Conservation (phyloP, 805 yeast species). For the Blastobotrys americana region DNA sequence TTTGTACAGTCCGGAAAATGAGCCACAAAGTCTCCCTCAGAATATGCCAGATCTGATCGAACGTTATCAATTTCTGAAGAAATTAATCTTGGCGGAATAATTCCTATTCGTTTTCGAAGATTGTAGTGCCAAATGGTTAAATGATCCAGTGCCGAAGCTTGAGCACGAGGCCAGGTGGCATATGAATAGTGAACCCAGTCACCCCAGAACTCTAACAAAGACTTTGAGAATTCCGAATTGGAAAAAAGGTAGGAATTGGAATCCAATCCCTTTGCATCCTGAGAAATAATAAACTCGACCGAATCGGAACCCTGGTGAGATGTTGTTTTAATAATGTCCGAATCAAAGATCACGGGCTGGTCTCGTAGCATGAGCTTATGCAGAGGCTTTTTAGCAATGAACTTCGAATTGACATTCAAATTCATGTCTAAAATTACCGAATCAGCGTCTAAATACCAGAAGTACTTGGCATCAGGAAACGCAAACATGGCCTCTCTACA, state of each 20-base stretch:
- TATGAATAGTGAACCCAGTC: slow-evolving; percentile 66
- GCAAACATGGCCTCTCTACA: slow-evolving; percentile 88
- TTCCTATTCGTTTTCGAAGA: slow-evolving; percentile 60
- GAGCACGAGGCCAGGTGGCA: slow-evolving; percentile 47
- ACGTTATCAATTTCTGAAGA: slow-evolving; percentile 24
- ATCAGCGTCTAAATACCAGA: slow-evolving; percentile 75
- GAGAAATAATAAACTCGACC: slow-evolving; percentile 60
- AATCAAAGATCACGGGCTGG: slow-evolving; percentile 53
- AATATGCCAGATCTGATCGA: not conserved
- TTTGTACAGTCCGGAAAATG: not conserved
- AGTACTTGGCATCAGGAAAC: slow-evolving; percentile 83
- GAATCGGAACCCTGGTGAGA: slow-evolving; percentile 48
- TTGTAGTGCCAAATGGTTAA: slow-evolving; percentile 93
- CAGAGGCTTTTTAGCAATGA: slow-evolving; percentile 55
- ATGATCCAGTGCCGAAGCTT: slow-evolving; percentile 60
- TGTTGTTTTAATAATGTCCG: slow-evolving; percentile 44
- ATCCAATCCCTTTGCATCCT: slow-evolving; percentile 55
- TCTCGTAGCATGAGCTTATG: slow-evolving; percentile 59
- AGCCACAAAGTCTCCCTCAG: slow-evolving; percentile 7
- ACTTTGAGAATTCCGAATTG: slow-evolving; percentile 57
- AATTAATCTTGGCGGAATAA: slow-evolving; percentile 59
- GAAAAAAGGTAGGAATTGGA: slow-evolving; percentile 64
- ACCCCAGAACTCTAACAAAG: slow-evolving; percentile 71
- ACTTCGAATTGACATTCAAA: slow-evolving; percentile 50
- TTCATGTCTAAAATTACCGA: slow-evolving; percentile 68